Conservation (phyloP, 2,329 filamentous ascomycete species). For the Pseudonectria buxi region DNA sequence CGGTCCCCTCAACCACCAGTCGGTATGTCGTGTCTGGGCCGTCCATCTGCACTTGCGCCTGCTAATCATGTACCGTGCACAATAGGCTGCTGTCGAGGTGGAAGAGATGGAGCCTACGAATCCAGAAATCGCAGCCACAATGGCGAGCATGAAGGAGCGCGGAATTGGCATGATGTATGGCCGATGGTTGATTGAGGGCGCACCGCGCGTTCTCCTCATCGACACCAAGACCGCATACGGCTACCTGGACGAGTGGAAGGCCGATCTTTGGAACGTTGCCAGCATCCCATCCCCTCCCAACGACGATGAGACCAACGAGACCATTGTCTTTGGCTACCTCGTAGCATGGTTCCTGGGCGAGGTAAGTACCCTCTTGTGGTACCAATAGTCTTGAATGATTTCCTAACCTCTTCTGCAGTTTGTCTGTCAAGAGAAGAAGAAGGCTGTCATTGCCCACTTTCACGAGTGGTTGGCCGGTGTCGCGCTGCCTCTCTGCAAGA, state of each 20-base stretch:
- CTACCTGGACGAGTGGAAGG: conserved; percentile 94
- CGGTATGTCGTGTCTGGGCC: conserved; percentile 48
- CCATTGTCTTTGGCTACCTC: conserved; percentile 94
- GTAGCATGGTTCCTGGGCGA: conserved; percentile 98
- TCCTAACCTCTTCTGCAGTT: conserved; percentile 50
- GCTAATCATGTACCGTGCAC: conserved; percentile 16
- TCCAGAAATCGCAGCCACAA: conserved; percentile 71
- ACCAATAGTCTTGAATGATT: no score
- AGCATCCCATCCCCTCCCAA: conserved; percentile 88
- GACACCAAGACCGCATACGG: conserved; percentile 90
- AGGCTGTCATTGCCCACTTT: conserved; percentile 94
- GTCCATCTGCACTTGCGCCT: not conserved
- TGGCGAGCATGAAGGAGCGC: conserved; percentile 86
- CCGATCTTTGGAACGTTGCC: conserved; percentile 86
- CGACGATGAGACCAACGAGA: conserved; percentile 94
- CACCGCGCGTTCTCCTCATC: conserved; percentile 86
- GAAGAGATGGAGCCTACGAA: conserved; percentile 83
- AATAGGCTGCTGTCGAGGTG: conserved; percentile 90
- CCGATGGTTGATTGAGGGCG: conserved; percentile 95
- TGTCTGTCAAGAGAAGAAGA: conserved; percentile 84
- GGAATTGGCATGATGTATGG: conserved; percentile 89
- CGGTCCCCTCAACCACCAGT: conserved; percentile 85
- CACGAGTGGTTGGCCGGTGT: conserved; percentile 98
- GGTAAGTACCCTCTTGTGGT: no score
- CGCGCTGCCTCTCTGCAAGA: conserved; percentile 84